These are phyloP conservation scores for Sporothrix luriei DNA, from an alignment of 2,329 filamentous ascomycete genomes.

Conservation along the genomic window DNA sequence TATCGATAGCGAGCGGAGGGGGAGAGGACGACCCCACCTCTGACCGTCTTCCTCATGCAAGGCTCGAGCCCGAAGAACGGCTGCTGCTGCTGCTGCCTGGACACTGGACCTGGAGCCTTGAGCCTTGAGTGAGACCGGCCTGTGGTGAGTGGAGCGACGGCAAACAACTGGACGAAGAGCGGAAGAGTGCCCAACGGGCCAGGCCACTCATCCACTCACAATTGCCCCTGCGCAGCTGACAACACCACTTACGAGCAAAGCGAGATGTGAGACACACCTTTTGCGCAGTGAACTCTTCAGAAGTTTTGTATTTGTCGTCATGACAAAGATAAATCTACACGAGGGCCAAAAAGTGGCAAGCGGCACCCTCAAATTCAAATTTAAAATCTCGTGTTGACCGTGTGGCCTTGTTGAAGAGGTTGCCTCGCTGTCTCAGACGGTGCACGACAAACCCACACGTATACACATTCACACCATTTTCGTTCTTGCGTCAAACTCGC, in stretches of 20 bases:
- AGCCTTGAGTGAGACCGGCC: slow-evolving; percentile 16
- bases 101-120: too few species aligned
- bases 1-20: neutral
- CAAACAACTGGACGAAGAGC: too few species aligned
- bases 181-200: neutral
- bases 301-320: neutral
- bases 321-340: neutral
- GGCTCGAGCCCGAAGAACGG: slow-evolving; percentile 15
- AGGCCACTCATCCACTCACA: too few species aligned
- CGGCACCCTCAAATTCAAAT: neutral
- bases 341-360: neutral
- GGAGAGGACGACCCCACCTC: neutral
- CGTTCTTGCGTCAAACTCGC: neutral
- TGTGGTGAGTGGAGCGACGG: too few species aligned
- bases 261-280: neutral
- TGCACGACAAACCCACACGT: too few species aligned
- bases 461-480: neutral
- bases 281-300: neutral
- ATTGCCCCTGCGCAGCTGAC: slow-evolving; percentile 11
- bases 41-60: neutral
- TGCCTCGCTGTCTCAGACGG: slow-evolving; percentile 16
- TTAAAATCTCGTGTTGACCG: slow-evolving; percentile 3
- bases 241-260: neutral
- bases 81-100: neutral
- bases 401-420: neutral